A percentile compares a stretch with the other conserved stretches of the same genome.
Conservation (phyloP, 140 eudicot species). For the Flaveria floridana region DNA sequence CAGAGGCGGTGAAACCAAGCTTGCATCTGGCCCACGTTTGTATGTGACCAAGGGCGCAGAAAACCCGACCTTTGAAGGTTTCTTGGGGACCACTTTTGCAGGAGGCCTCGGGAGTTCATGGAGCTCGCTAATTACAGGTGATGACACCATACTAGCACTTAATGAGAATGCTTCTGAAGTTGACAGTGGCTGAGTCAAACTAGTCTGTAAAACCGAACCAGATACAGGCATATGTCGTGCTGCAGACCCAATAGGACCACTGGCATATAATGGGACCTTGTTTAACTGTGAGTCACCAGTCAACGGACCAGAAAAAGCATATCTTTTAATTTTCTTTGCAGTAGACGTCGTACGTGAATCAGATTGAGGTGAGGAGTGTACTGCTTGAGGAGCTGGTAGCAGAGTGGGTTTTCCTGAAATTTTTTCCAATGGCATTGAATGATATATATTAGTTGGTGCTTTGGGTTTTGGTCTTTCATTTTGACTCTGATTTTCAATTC, state of each 20-base stretch:
- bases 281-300: constrained; percentile 51
- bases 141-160: constrained; percentile 37
- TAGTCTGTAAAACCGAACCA: constrained; percentile 43
- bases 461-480: constrained; percentile 29
- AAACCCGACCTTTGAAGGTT: constrained; percentile 42
- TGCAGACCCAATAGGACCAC: constrained; percentile 58
- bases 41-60: constrained; percentile 63
- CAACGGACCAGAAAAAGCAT: constrained; percentile 38
- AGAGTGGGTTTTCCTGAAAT: constrained; percentile 34
- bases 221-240: constrained; percentile 45
- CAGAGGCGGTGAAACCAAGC: constrained; percentile 51
- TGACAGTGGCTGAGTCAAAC: constrained; percentile 48
- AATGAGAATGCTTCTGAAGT: constrained; percentile 32
- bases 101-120: constrained; percentile 94
- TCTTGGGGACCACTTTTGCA: constrained; percentile 37
- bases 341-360: constrained; percentile 39
- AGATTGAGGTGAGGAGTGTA: constrained; percentile 34
- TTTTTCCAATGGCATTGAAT: constrained; percentile 43
- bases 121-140: constrained; percentile 80
- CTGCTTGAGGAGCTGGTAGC: constrained; percentile 41
- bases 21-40: constrained; percentile 34
- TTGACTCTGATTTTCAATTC: constrained; percentile 31
- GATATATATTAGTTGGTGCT: constrained; percentile 32
- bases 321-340: constrained; percentile 51
- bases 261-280: constrained; percentile 45